phyloP scores from a whole-genome alignment of 306 rosid species.

The Lathyrus sativus region DNA sequence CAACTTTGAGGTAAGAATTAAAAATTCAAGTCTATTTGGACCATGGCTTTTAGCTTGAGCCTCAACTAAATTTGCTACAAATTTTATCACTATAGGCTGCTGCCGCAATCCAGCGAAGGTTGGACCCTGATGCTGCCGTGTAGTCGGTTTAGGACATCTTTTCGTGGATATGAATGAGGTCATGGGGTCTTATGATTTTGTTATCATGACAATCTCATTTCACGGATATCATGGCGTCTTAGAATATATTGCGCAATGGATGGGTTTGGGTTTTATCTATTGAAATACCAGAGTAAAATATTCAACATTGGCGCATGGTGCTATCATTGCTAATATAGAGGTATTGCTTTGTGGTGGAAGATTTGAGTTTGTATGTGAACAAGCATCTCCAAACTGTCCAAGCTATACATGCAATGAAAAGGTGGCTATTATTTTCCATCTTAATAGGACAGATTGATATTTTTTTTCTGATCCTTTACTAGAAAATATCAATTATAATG shows the following conservation, averaged over 20 bases:
- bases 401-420: slow-evolving; percentile 25
- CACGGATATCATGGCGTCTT: slow-evolving; percentile 11
- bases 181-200: slow-evolving; percentile 19
- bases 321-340: not conserved
- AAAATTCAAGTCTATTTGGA: slow-evolving; percentile 24
- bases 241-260: not conserved
- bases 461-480: not conserved
- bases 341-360: slow-evolving; percentile 2
- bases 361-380: slow-evolving; percentile 1
- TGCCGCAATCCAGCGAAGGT: slow-evolving; percentile 93
- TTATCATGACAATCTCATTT: slow-evolving; percentile 16
- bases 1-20: slow-evolving; percentile 70
- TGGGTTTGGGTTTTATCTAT: slow-evolving; percentile 10
- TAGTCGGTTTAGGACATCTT: slow-evolving; percentile 32
- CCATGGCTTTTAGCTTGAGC: slow-evolving; percentile 5
- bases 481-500: too few relatives aligned
- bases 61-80: slow-evolving; percentile 23
- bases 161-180: slow-evolving; percentile 24
- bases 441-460: not conserved
- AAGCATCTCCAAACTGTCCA: slow-evolving; percentile 19
- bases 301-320: not conserved
- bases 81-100: slow-evolving; percentile 67
- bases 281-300: not conserved
- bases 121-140: slow-evolving; percentile 86
- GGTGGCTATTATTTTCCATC: not conserved